These are phyloP conservation scores for Trypanosoma conorhini DNA, from an alignment of 208 protist genomes.

Conservation along the genomic window DNA sequence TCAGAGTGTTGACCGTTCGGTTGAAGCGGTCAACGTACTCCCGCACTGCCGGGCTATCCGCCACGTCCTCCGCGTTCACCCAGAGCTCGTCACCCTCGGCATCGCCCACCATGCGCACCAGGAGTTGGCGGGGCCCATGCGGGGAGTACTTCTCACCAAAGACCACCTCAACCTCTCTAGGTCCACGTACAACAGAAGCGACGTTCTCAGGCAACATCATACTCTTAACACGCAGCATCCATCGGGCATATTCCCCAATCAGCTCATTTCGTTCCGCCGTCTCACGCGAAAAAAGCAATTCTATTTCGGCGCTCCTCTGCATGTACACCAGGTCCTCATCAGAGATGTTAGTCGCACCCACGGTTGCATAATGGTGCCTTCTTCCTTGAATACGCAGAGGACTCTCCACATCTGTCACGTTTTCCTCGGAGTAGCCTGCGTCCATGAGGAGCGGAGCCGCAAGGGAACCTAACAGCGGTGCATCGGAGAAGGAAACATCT, in stretches of 20 bases:
- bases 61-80: slow-evolving; percentile 32
- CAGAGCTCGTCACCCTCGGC: slow-evolving; percentile 29
- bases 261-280: not conserved
- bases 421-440: not conserved
- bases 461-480: not conserved
- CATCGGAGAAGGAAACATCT: not conserved
- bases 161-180: slow-evolving; percentile 22
- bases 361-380: not conserved
- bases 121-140: slow-evolving; percentile 28
- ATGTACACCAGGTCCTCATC: not conserved
- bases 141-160: slow-evolving; percentile 43
- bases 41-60: slow-evolving; percentile 26
- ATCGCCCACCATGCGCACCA: slow-evolving; percentile 34
- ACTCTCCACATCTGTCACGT: not conserved
- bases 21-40: slow-evolving; percentile 38
- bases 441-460: not conserved
- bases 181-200: no score
- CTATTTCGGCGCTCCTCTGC: not conserved
- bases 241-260: not conserved
- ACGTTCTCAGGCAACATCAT: not conserved
- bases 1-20: not conserved
- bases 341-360: not conserved
- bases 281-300: not conserved
- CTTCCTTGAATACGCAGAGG: not conserved
- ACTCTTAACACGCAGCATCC: not conserved